Conservation (phyloP, 305 asterid genomes). For the Fraxinus dipetala region DNA sequence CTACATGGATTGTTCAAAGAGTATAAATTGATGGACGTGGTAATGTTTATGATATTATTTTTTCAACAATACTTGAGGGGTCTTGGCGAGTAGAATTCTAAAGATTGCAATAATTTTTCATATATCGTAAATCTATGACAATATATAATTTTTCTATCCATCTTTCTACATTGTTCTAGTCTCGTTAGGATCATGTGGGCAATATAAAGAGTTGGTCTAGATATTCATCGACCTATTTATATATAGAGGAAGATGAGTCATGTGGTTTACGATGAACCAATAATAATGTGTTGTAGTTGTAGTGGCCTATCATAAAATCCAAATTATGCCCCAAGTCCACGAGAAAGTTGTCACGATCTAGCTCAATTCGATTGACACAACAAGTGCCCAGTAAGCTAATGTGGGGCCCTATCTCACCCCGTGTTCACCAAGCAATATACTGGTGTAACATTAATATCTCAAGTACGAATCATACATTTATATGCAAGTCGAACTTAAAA, state of each 20-base stretch:
- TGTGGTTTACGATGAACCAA: background rate
- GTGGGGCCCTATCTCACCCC: background rate
- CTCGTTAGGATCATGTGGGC: background rate
- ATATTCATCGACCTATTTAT: background rate
- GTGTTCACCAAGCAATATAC: background rate
- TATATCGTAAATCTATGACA: background rate
- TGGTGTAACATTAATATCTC: background rate
- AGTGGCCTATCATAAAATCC: background rate
- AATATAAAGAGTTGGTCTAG: background rate
- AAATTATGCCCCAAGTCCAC: background rate
- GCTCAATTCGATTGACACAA: background rate
- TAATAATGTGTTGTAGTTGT: background rate
- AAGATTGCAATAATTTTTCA: too few relatives aligned
- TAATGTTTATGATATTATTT: too few relatives aligned
- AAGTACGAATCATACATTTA: background rate
- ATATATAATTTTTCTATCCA: too few relatives aligned
- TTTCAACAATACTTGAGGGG: background rate
- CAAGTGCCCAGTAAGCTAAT: background rate
- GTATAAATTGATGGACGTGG: too few relatives aligned
- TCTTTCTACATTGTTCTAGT: too few relatives aligned
- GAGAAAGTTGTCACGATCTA: background rate
- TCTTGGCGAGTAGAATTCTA: background rate
- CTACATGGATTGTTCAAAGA: background rate
- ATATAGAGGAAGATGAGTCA: background rate
- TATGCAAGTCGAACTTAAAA: background rate